Evolutionary conservation across 495 filamentous ascomycete genomes (phyloP), one percentile per base, ranked within the genome.

Genomic region (Daldinia vernicosa): DNA sequence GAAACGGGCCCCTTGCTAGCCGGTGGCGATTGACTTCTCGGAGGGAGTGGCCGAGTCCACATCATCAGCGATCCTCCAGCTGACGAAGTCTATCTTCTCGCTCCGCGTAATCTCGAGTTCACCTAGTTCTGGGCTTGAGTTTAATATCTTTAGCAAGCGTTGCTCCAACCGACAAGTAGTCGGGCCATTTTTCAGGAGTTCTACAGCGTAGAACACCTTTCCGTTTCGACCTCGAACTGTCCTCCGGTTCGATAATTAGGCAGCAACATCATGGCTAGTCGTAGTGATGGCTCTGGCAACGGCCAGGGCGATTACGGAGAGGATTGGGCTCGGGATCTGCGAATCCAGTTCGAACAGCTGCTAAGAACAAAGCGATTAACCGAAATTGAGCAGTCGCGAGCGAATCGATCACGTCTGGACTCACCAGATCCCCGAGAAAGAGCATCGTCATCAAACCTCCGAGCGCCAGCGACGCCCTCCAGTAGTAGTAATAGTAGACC

Each of bases 341-440:
- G 78, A 65, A 59, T 83, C 40, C 88, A 91, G 73, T 97, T 95
- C 77, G 90, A 94, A 70, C 89, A 92, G 61, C 78, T 94, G 53
- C 84, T 97, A 77, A 88, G 90, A 75, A 91, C 87, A 37, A 92
- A 89, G 78, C 85, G 92, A 77, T 87, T 96, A 80, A 92, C 89
- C 76, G 90, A 91, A 63, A 85, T 97, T 35, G 85, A 88, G 75
- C 80, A 86, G 60, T 72, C 82, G 67, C 81, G 82, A 39, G 84
- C 90, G 6, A 81, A 82, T 47, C 85, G 75, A 47, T 52, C 66
- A 35, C 75, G 67, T 6, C 27, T 64, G 14, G 61, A 66, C 19
- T 71, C 75, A 78, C 26, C 64, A 7, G 33, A 43, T 39, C 59
- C 66, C 15, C 79, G 77, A 50, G 83, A 86, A 50, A 78, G 78